A percentile compares a stretch with the other conserved stretches of the same genome.
Conservation (phyloP, 2,329 filamentous ascomycete species). For the Coniochaeta prunicola region DNA sequence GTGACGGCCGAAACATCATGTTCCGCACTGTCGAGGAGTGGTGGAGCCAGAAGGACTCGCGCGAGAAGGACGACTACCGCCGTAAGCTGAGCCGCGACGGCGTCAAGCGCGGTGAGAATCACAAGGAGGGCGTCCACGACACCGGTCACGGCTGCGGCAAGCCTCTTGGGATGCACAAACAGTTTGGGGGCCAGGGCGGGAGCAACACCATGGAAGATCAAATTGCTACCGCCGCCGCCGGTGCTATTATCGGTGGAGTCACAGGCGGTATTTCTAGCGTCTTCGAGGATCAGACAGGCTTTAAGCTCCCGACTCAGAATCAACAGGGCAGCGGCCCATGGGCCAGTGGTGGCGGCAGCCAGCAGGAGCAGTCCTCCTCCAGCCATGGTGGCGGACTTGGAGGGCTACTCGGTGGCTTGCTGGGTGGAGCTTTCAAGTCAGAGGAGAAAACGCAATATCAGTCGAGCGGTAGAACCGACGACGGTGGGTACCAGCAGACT, state of each 20-base stretch:
- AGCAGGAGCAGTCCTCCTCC: slow-evolving; percentile 19
- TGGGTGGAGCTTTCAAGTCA: slow-evolving; percentile 40
- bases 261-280: slow-evolving; percentile 43
- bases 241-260: slow-evolving; percentile 50
- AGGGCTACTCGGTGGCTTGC: slow-evolving; percentile 60
- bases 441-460: slow-evolving; percentile 45
- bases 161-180: slow-evolving; percentile 72
- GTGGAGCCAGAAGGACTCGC: slow-evolving; percentile 64
- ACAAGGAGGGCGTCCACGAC: slow-evolving; percentile 79
- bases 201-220: slow-evolving; percentile 46
- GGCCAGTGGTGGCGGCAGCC: slow-evolving; percentile 14
- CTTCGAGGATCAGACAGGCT: slow-evolving; percentile 38
- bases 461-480: slow-evolving; percentile 41
- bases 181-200: slow-evolving; percentile 30
- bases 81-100: slow-evolving; percentile 71
- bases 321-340: slow-evolving; percentile 10
- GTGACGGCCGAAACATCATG: slow-evolving; percentile 68
- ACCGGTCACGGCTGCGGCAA: slow-evolving; percentile 75
- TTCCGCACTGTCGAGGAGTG: slow-evolving; percentile 75
- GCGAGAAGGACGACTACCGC: slow-evolving; percentile 60
- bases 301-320: slow-evolving; percentile 26
- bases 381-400: slow-evolving; percentile 41
- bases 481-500: slow-evolving; percentile 55
- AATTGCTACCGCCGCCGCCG: slow-evolving; percentile 48
- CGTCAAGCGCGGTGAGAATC: slow-evolving; percentile 71